phyloP scores from a whole-genome alignment of 2,329 filamentous ascomycete genomes.

The Trichoderma sp. region DNA sequence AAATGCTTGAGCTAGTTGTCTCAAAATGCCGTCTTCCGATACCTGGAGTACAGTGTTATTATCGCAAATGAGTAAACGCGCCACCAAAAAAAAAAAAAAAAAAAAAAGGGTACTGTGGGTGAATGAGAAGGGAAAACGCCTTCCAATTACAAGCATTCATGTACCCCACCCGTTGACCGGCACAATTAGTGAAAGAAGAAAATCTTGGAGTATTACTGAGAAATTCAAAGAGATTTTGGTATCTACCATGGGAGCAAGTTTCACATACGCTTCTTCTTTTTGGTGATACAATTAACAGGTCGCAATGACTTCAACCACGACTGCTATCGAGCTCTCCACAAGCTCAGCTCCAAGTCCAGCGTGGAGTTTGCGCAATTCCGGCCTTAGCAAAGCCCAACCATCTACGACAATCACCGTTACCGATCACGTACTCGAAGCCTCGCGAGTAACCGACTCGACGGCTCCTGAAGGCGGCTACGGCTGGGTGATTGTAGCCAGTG shows the following conservation, averaged over 20 bases:
- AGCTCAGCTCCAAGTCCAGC: background rate
- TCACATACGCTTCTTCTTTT: background rate
- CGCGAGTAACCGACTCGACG: slow-evolving; percentile 4
- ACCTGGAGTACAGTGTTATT: no score
- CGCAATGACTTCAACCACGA: background rate
- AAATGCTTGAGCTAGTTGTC: background rate
- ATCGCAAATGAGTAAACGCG: background rate
- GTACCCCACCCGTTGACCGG: background rate
- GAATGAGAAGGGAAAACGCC: background rate
- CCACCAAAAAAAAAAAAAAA: background rate
- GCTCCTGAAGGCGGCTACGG: slow-evolving; percentile 30
- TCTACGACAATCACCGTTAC: background rate
- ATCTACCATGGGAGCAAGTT: background rate
- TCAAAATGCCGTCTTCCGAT: background rate
- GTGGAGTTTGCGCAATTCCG: background rate
- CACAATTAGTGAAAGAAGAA: background rate
- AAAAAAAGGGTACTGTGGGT: background rate
- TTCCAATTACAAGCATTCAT: background rate
- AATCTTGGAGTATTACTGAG: background rate
- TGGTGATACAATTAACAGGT: background rate
- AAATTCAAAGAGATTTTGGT: background rate
- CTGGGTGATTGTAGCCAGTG: slow-evolving; percentile 28
- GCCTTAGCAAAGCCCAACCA: background rate
- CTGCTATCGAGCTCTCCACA: slow-evolving; percentile 11
- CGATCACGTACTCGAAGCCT: slow-evolving; percentile 15